Evolutionary conservation across 305 asterid species (phyloP), one percentile per base, ranked within the genome.

Genomic region (Fraxinus sp.): DNA sequence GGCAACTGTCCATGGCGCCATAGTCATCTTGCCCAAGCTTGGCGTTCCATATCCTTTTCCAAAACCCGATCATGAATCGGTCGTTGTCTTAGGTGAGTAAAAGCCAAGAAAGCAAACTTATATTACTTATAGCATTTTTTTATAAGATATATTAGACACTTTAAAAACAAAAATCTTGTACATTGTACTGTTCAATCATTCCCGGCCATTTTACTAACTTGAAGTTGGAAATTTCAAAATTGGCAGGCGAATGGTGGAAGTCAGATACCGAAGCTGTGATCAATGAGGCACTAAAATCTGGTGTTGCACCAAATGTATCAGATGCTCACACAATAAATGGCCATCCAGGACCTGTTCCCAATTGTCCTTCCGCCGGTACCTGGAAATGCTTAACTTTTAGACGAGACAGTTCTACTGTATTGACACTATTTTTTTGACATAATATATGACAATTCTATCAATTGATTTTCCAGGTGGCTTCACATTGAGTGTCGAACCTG

Each of bases 161-260:
- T 14, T 2, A 43, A 0, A 14, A 4, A 0, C 7, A 0, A 49
- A 49, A 14, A 49, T 49, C n/a, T 49, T 49, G 18, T 49, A 14
- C 55, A 46, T 16, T 62, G 26, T 3, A 49, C 6, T 13, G n/a
- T 49, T 49, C 20, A 49, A 49, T 49, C 20, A 49, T 49, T 55
- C 24, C 24, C 24, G 3, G 30, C 71, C 28, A 11, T 28, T 3
- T 26, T 11, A 64, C 35, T 26, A 10, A 68, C 18, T 28, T 28
- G 36, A 3, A 26, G 33, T 68, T 68, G 8, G n/a, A 68, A 68
- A 3, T 55, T 74, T 22, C 77, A 7, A 80, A 37, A 72, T 71
- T 87, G 78, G 83, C 22, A 95, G 99, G 82, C 55, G 99, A 96
- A 88, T 95, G 99, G 98, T 95, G 99, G 99, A 96, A 96, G 85